Base-by-base conservation (phyloP, 2,329 filamentous ascomycete genomes). In the Sphaerulina vaccinii region DNA sequence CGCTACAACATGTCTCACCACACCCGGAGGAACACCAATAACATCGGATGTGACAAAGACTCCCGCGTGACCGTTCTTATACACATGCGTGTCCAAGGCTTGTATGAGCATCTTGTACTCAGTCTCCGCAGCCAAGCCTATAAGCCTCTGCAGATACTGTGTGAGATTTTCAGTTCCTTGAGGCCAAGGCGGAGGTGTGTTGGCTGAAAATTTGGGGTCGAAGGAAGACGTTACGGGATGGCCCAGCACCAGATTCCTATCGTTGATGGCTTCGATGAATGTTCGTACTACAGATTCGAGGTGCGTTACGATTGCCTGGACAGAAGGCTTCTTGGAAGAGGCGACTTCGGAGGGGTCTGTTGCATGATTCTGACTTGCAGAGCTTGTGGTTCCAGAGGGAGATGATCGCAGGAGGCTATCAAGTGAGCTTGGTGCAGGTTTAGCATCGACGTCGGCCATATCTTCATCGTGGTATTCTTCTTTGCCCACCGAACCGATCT, bases 61-160 rank as follows among this genome's bases (percentile, higher is more conserved):
- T 11, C 47, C 47, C 5, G 47, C 47, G 22, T 50, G 47, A n/a
- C 47, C 47, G 21, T 50, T 50, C 15, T 50, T 50, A 16, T 50
- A 44, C 23, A 50, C 40, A 22, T 50, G 47, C 4, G 47, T 50
- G 23, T 50, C 47, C 39, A 50, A 21, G 4, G 23, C 40, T n/a
- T 42, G 29, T 1, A 50, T 36, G 16, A 42, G 19, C 47, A 50
- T 50, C 11, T 33, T 18, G 15, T 50, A 50, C 39, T 50, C 38
- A 10, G 47, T 42, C 32, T 43, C 21, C 15, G 47, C 47, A 10
- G 47, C 33, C 27, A 50, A 22, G 7, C 16, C n/a, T 4, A 42
- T 37, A 32, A 50, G 29, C n/a, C 47, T 38, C 16, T 22, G 35
- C 18, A 50, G 21, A 16, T 50, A 50, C 10, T 16, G 29, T 16